A percentile compares a stretch with the other conserved stretches of the same genome.
These are phyloP conservation scores for Graphilbum sp. DNA, from an alignment of 2,329 filamentous ascomycete species.

Conservation along the genomic window DNA sequence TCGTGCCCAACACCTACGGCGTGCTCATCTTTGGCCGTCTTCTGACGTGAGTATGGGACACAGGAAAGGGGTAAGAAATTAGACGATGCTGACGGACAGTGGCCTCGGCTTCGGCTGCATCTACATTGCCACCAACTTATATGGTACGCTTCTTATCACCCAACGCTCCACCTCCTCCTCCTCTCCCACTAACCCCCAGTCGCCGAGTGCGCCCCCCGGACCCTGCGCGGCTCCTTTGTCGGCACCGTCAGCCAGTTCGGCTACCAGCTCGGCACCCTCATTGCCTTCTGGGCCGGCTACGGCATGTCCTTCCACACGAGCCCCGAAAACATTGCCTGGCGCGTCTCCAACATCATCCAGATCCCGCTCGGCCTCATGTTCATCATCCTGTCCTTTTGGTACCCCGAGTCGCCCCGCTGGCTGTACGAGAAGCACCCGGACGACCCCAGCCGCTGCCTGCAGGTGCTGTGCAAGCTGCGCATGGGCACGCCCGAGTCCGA, in stretches of 20 bases:
- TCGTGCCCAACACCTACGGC: constrained; percentile 2
- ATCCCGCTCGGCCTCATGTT: constrained; percentile 1
- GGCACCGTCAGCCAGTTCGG: constrained; percentile 16
- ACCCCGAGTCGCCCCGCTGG: constrained; percentile 3
- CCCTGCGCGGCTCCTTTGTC: constrained; percentile 2
- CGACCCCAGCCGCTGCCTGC: constrained; percentile 1
- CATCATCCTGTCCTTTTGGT: constrained; percentile 2
- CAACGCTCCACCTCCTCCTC: not conserved
- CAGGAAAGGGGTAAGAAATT: too few species aligned
- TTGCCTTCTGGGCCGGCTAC: constrained; percentile 26
- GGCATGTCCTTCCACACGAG: constrained; percentile 7
- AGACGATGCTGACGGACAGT: too few species aligned
- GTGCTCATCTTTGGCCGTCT: constrained; percentile 1
- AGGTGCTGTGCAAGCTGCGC: constrained; percentile 2
- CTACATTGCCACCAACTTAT: constrained; percentile 2
- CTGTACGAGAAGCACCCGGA: constrained; percentile 2
- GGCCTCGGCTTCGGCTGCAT: constrained; percentile 3
- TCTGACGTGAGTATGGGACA: constrained; percentile 1
- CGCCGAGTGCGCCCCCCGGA: constrained; percentile 1
- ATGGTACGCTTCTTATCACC: not conserved
- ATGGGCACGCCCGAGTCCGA: constrained; percentile 2
- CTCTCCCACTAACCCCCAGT: not conserved
- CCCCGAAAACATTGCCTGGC: constrained; percentile 3
- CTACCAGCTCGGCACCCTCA: constrained; percentile 25
- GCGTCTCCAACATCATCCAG: constrained; percentile 3